Percentiles rank a stretch among this genome's conserved stretches.
Conservation (phyloP, 2,329 filamentous ascomycete species). For the Zopfia rhizophila region DNA sequence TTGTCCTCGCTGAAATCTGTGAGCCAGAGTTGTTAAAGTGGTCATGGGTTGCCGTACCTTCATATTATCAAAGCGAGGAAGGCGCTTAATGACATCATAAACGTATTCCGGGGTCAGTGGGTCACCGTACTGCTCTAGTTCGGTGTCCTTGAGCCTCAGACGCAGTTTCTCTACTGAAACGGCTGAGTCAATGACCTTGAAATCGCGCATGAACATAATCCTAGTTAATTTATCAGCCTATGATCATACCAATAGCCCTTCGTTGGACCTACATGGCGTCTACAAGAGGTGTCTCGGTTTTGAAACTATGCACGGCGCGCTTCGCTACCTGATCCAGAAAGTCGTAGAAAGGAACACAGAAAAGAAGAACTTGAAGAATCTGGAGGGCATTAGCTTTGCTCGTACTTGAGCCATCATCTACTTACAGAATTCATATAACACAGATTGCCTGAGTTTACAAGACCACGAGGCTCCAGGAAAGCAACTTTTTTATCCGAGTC, state of each 20-base stretch:
- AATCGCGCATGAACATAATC: constrained; percentile 97
- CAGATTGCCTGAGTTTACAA: constrained; percentile 98
- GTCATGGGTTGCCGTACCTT: constrained; percentile 67
- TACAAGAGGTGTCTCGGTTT: constrained; percentile 91
- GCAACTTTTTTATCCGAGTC: constrained; percentile 72
- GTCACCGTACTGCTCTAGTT: constrained; percentile 90
- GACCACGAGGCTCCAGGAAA: constrained; percentile 90
- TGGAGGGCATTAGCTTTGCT: constrained; percentile 57
- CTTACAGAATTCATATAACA: constrained; percentile 99
- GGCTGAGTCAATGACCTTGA: constrained; percentile 84
- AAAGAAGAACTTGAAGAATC: constrained; percentile 95
- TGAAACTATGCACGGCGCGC: constrained; percentile 88
- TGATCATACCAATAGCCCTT: neutral
- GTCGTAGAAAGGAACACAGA: constrained; percentile 92
- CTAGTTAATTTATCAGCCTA: constrained; percentile 55
- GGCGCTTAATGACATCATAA: constrained; percentile 87
- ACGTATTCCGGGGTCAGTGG: constrained; percentile 94
- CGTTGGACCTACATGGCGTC: constrained; percentile 82
- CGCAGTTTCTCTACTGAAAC: constrained; percentile 77
- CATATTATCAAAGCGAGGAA: constrained; percentile 92
- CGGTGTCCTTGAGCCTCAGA: constrained; percentile 78
- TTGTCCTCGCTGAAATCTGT: constrained; percentile 76
- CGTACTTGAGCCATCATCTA: constrained; percentile 18
- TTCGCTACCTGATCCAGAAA: constrained; percentile 89
- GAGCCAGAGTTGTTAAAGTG: constrained; percentile 27